phyloP scores from a whole-genome alignment of 1,284 basidiomycete genomes.

The Cutaneotrichosporon cavernicola region DNA sequence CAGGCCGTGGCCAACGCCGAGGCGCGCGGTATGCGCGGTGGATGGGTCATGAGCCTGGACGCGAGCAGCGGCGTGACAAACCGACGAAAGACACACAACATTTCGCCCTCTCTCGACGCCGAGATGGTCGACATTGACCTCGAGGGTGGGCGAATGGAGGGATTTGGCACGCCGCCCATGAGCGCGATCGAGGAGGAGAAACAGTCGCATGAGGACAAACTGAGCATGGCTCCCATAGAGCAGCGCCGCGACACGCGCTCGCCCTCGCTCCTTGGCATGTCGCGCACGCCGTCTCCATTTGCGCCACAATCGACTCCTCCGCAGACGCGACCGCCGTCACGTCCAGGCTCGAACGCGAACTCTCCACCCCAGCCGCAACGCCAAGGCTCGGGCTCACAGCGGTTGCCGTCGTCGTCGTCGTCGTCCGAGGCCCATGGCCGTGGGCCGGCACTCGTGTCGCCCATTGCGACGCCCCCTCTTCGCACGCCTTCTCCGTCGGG shows the following conservation, averaged over 20 bases:
- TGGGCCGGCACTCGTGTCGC: background rate
- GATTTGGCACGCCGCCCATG: constrained; percentile 42
- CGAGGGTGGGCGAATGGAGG: constrained; percentile 47
- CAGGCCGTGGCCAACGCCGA: constrained; percentile 52
- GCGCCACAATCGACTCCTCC: constrained; percentile 12
- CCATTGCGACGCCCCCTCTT: background rate
- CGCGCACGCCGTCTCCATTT: constrained; percentile 37
- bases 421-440: constrained; percentile 4
- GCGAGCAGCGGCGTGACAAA: constrained; percentile 29
- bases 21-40: constrained; percentile 48
- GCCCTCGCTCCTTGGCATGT: constrained; percentile 19
- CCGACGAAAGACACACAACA: constrained; percentile 22
- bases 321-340: constrained; percentile 2
- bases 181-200: constrained; percentile 31
- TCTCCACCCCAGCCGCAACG: background rate
- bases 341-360: background rate
- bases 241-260: constrained; percentile 30
- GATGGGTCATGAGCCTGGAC: constrained; percentile 54
- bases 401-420: background rate
- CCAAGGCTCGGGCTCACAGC: background rate
- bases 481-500: background rate
- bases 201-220: constrained; percentile 40
- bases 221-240: constrained; percentile 38
- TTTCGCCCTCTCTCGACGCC: constrained; percentile 29
- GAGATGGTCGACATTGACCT: constrained; percentile 55